A percentile compares a stretch with the other conserved stretches of the same genome.
These are phyloP conservation scores for Trichoderma pleuroti DNA, from an alignment of 2,329 filamentous ascomycete species.

Conservation along the genomic window DNA sequence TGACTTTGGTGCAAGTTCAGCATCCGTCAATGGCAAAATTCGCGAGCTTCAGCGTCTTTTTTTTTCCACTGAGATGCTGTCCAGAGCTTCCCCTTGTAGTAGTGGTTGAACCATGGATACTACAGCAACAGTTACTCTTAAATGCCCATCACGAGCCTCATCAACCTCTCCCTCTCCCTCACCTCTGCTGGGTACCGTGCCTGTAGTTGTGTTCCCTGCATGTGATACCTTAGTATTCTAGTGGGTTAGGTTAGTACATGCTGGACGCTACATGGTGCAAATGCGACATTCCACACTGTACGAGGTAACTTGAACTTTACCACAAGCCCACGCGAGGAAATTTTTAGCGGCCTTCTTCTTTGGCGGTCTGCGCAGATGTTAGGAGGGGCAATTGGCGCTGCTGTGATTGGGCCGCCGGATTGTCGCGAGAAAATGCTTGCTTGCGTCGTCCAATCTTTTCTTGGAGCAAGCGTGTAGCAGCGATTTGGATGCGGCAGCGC, in stretches of 20 bases:
- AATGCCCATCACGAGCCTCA: background rate
- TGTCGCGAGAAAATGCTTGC: background rate
- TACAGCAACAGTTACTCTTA: accelerated
- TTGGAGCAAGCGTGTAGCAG: background rate
- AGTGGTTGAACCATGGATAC: accelerated
- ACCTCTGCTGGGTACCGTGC: background rate
- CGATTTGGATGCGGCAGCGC: background rate
- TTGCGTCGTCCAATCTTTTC: conserved; percentile 7
- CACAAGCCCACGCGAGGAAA: background rate
- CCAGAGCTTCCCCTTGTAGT: background rate
- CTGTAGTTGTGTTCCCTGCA: background rate
- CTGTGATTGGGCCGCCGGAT: conserved; percentile 3
- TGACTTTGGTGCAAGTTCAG: background rate
- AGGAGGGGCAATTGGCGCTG: background rate
- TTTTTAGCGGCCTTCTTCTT: background rate
- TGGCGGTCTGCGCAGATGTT: background rate
- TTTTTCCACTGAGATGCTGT: background rate
- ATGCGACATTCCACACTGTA: background rate
- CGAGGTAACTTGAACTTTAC: background rate
- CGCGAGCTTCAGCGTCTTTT: background rate
- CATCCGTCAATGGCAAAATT: background rate
- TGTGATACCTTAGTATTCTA: conserved; percentile 1
- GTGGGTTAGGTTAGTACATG: background rate
- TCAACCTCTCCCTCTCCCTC: background rate
- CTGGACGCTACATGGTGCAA: background rate